A percentile compares a stretch with the other conserved stretches of the same genome.
These are phyloP conservation scores for Solanum chilense DNA, from an alignment of 257 asterid genomes.

Conservation along the genomic window DNA sequence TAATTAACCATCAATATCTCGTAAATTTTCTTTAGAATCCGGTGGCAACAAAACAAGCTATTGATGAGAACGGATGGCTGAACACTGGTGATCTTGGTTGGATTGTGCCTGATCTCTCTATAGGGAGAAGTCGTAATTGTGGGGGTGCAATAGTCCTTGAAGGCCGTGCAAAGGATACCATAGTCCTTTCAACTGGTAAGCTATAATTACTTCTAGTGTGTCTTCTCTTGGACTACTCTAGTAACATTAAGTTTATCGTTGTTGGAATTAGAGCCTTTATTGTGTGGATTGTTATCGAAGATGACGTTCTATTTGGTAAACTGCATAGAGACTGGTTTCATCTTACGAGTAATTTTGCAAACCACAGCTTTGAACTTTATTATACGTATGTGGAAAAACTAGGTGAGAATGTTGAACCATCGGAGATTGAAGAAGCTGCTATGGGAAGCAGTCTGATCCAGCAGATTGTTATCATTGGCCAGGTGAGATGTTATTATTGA, in stretches of 20 bases:
- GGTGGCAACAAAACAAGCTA: constrained; percentile 50
- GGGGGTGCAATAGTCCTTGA: constrained; percentile 81
- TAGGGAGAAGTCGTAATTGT: constrained; percentile 70
- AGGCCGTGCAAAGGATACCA: constrained; percentile 96
- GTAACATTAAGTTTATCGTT: neutral
- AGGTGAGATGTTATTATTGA: constrained; percentile 25
- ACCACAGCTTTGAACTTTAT: neutral
- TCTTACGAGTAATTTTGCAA: neutral
- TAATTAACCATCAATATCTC: neutral
- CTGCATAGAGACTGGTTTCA: neutral
- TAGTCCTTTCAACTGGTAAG: constrained; percentile 85
- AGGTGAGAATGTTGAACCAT: constrained; percentile 97
- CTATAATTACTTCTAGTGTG: neutral
- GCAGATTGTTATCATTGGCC: constrained; percentile 84
- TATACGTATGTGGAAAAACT: neutral
- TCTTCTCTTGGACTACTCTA: neutral
- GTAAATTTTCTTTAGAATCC: constrained; percentile 35
- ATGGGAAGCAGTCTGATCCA: constrained; percentile 72
- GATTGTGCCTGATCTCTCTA: constrained; percentile 71
- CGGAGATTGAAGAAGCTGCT: constrained; percentile 91
- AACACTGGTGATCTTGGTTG: constrained; percentile 91
- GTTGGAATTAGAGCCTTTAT: neutral
- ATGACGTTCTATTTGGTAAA: neutral
- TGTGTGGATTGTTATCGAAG: neutral
- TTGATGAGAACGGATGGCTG: constrained; percentile 85